Conservation (phyloP, 441 rosid species). For the Isatis lusitanica region DNA sequence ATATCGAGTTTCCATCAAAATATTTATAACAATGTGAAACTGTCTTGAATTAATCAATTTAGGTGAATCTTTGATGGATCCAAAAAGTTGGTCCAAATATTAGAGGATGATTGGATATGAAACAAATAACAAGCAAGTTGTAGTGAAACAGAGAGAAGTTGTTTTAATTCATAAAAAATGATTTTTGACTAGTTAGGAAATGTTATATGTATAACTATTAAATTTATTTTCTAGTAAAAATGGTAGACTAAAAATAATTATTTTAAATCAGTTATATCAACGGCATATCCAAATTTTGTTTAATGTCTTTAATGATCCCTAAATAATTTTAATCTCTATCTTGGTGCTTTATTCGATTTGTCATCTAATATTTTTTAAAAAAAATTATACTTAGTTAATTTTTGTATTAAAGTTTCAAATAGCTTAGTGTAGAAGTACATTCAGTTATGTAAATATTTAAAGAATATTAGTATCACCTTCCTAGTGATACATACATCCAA, state of each 20-base stretch:
- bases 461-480: slow-evolving; percentile 1
- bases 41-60: not conserved
- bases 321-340: not conserved
- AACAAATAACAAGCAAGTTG: no score
- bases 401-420: not conserved
- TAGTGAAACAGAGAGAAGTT: no score
- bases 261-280: not conserved
- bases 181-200: no score
- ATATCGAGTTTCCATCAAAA: slow-evolving; percentile 1
- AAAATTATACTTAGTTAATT: not conserved
- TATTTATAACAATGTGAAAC: not conserved
- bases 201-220: no score
- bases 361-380: not conserved
- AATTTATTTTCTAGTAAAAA: no score
- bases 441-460: not conserved
- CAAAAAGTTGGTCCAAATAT: no score
- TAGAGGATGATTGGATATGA: no score
- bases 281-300: not conserved
- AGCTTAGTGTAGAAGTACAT: not conserved
- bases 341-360: not conserved
- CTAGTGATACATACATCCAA: slow-evolving; percentile 31
- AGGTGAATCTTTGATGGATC: not conserved
- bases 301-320: not conserved
- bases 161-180: no score
- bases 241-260: no score